Conservation (phyloP, 805 yeast species). For the Pachysolen tannophilus region DNA sequence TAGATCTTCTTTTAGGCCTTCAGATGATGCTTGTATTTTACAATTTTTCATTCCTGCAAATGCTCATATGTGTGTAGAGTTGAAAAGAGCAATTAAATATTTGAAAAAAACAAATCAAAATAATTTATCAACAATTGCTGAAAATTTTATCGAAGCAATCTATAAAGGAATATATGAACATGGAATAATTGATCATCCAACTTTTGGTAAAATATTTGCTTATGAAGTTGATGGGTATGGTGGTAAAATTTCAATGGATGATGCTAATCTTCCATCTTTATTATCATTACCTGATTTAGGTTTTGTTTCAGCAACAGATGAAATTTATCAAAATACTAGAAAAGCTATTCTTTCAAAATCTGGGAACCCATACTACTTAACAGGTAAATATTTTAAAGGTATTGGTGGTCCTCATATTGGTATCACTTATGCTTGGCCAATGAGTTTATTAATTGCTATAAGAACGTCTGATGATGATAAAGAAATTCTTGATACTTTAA, state of each 20-base stretch:
- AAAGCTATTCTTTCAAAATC: conserved; percentile 57
- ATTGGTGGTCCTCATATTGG: conserved; percentile 93
- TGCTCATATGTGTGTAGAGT: conserved; percentile 64
- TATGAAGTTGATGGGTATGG: conserved; percentile 90
- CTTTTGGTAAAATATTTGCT: conserved; percentile 72
- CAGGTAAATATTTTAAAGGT: conserved; percentile 60
- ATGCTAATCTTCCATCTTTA: conserved; percentile 82
- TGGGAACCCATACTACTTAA: conserved; percentile 74
- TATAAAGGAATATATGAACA: conserved; percentile 48
- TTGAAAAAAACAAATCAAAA: conserved; percentile 14
- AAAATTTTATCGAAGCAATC: conserved; percentile 33
- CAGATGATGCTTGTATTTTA: conserved; percentile 78
- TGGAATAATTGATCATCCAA: conserved; percentile 63
- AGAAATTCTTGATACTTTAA: conserved; percentile 49
- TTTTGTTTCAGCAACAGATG: conserved; percentile 40
- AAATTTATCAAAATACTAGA: conserved; percentile 69
- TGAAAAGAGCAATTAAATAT: conserved; percentile 28
- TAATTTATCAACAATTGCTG: conserved; percentile 20
- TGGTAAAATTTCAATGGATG: conserved; percentile 70
- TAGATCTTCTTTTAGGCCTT: conserved; percentile 82
- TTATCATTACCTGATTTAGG: conserved; percentile 78
- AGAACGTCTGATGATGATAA: conserved; percentile 67
- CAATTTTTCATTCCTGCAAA: conserved; percentile 84
- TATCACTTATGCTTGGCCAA: conserved; percentile 79
- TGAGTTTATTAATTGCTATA: conserved; percentile 70